Conservation (phyloP, 306 rosid species). For the Pterocarpus macrocarpus region DNA sequence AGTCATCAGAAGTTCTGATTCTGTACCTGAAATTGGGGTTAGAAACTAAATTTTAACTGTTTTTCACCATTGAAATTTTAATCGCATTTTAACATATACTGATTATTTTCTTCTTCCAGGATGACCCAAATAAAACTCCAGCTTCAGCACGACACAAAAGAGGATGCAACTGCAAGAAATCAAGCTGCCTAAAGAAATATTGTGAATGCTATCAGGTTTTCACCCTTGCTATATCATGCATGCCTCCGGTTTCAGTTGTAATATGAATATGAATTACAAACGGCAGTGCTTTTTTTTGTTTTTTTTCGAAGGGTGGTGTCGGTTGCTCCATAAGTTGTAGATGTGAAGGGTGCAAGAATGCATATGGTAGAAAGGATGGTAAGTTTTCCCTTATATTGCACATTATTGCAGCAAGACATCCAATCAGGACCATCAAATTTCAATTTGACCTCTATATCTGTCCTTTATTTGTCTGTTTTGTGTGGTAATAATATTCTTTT, state of each 20-base stretch:
- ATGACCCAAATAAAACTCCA: slow-evolving; percentile 88
- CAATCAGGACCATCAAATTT: not conserved
- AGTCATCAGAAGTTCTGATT: slow-evolving; percentile 81
- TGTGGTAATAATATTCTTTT: not conserved
- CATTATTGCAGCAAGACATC: not conserved
- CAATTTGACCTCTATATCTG: slow-evolving; percentile 2
- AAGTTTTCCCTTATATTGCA: slow-evolving; percentile 42
- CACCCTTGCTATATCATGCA: slow-evolving; percentile 16
- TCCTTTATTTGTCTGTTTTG: not conserved
- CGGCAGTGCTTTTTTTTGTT: slow-evolving; percentile 47
- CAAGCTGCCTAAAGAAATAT: slow-evolving; percentile 88
- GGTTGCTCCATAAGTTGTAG: slow-evolving; percentile 92
- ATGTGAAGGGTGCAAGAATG: slow-evolving; percentile 91
- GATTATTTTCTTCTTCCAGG: slow-evolving; percentile 58
- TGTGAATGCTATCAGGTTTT: slow-evolving; percentile 98
- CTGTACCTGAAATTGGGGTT: slow-evolving; percentile 80
- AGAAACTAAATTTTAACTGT: slow-evolving; percentile 46
- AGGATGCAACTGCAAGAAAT: slow-evolving; percentile 99
- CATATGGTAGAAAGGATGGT: slow-evolving; percentile 91
- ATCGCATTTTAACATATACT: slow-evolving; percentile 18
- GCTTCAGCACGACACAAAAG: slow-evolving; percentile 92
- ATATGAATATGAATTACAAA: slow-evolving; percentile 47
- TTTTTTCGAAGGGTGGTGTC: slow-evolving; percentile 74
- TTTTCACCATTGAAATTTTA: slow-evolving; percentile 29
- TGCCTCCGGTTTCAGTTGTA: slow-evolving; percentile 29